A percentile compares a stretch with the other conserved stretches of the same genome.
phyloP scores from a whole-genome alignment of 2,329 filamentous ascomycete genomes.

The Nigrospora osmanthi region DNA sequence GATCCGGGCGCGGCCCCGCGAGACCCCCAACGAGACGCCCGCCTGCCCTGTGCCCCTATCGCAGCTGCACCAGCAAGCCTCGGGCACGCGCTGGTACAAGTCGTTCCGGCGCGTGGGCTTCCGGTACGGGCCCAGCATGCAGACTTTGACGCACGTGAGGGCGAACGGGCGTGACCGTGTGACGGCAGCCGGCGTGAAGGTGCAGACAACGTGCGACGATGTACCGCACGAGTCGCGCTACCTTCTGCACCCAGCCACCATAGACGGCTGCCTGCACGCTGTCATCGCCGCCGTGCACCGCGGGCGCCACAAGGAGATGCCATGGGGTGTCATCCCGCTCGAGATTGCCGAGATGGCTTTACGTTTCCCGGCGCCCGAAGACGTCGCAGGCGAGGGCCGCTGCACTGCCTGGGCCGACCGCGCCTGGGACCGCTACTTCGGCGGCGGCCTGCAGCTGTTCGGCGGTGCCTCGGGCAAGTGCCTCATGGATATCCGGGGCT shows the following conservation, averaged over 20 bases:
- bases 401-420: conserved; percentile 7
- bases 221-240: conserved; percentile 16
- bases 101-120: conserved; percentile 11
- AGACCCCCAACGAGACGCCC: no score
- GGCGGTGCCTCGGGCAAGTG: background rate
- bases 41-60: conserved; percentile 2
- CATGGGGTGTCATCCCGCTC: conserved; percentile 10
- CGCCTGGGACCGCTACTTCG: conserved; percentile 8
- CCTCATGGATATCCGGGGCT: conserved; percentile 8
- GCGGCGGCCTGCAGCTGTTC: conserved; percentile 8
- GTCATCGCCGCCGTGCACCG: conserved; percentile 9
- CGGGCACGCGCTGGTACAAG: conserved; percentile 10
- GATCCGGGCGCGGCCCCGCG: background rate
- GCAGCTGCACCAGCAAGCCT: conserved; percentile 3
- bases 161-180: conserved; percentile 5
- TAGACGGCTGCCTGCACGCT: conserved; percentile 18
- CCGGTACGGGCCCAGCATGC: conserved; percentile 10
- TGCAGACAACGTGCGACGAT: conserved; percentile 1
- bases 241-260: conserved; percentile 22
- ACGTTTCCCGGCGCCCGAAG: conserved; percentile 1
- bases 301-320: conserved; percentile 10
- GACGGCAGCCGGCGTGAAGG: conserved; percentile 4
- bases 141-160: conserved; percentile 5
- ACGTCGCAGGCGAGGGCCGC: conserved; percentile 2
- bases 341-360: conserved; percentile 4